Percentiles rank a stretch among this genome's conserved stretches.
Evolutionary conservation across 495 filamentous ascomycete genomes (phyloP).

Genomic region (Bacidia rubella): DNA sequence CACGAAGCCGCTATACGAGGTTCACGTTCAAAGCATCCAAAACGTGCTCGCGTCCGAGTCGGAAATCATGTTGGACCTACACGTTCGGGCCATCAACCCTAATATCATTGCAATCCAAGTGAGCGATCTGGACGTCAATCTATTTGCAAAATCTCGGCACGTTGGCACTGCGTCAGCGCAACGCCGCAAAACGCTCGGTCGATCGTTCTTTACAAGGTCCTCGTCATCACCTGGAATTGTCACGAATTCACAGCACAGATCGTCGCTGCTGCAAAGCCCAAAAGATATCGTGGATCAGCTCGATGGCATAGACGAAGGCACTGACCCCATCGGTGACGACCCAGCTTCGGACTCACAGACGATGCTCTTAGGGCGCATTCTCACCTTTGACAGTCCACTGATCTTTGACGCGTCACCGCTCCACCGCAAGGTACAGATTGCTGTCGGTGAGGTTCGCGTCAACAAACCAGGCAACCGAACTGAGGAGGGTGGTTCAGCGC

Average conservation of each 20-base stretch:
- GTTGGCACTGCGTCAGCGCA: conserved; percentile 25
- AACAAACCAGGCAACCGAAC: conserved; percentile 79
- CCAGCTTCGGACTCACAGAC: conserved; percentile 56
- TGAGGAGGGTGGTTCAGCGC: conserved; percentile 66
- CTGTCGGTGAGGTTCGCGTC: conserved; percentile 71
- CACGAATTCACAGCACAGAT: background rate
- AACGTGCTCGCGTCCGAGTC: conserved; percentile 89
- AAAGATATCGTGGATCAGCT: conserved; percentile 5
- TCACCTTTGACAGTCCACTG: conserved; percentile 72
- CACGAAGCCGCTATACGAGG: conserved; percentile 70
- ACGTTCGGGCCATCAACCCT: conserved; percentile 79
- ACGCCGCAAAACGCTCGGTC: background rate
- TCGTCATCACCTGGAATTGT: background rate
- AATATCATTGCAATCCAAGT: conserved; percentile 80
- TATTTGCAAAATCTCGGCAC: conserved; percentile 86
- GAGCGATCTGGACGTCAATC: conserved; percentile 69
- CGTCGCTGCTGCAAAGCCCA: background rate
- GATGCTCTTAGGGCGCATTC: conserved; percentile 80
- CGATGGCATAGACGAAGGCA: conserved; percentile 49
- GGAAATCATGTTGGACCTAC: conserved; percentile 86
- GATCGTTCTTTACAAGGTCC: too few species aligned
- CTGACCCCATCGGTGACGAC: conserved; percentile 51
- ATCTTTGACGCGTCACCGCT: conserved; percentile 82
- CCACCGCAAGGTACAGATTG: conserved; percentile 46
- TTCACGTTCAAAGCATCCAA: conserved; percentile 61